Conservation (phyloP, 352 stramenopile species). For the Phytophthora ohioensis region DNA sequence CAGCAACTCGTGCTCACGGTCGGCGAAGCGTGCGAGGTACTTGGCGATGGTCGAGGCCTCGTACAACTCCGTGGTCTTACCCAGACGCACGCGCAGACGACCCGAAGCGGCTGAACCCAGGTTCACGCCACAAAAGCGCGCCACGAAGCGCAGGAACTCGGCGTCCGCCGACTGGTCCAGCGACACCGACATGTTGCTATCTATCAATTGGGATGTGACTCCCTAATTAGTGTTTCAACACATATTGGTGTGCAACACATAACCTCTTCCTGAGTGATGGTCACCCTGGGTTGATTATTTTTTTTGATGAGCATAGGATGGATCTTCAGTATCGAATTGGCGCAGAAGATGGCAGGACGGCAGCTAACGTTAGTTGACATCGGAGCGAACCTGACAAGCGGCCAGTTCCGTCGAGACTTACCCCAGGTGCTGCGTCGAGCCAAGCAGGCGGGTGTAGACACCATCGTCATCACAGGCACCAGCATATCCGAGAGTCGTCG, state of each 20-base stretch:
- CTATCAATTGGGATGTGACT: conserved; percentile 18
- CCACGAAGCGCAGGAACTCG: conserved; percentile 84
- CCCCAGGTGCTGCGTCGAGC: conserved; percentile 89
- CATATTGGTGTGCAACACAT: too few relatives aligned
- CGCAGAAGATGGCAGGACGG: neutral
- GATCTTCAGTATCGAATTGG: conserved; percentile 17
- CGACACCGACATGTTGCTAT: conserved; percentile 74
- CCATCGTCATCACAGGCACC: conserved; percentile 90
- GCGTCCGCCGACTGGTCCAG: conserved; percentile 80
- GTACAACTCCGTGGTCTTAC: conserved; percentile 77
- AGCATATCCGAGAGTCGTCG: conserved; percentile 51
- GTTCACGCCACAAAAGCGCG: conserved; percentile 83
- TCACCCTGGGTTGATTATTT: conserved; percentile 10
- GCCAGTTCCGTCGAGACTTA: conserved; percentile 86
- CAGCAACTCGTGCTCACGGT: conserved; percentile 77
- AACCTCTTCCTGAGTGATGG: conserved; percentile 17
- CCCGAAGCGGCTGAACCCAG: conserved; percentile 76
- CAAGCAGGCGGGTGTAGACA: conserved; percentile 64
- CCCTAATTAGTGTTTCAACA: neutral
- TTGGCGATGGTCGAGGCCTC: conserved; percentile 80
- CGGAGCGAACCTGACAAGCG: conserved; percentile 71
- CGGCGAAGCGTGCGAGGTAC: conserved; percentile 74
- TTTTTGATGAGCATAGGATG: conserved; percentile 17
- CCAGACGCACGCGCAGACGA: conserved; percentile 76
- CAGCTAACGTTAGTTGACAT: conserved; percentile 61